A percentile compares a stretch with the other conserved stretches of the same genome.
These are phyloP conservation scores for Penicillium longicatenatum DNA, from an alignment of 495 filamentous ascomycete species.

Conservation along the genomic window DNA sequence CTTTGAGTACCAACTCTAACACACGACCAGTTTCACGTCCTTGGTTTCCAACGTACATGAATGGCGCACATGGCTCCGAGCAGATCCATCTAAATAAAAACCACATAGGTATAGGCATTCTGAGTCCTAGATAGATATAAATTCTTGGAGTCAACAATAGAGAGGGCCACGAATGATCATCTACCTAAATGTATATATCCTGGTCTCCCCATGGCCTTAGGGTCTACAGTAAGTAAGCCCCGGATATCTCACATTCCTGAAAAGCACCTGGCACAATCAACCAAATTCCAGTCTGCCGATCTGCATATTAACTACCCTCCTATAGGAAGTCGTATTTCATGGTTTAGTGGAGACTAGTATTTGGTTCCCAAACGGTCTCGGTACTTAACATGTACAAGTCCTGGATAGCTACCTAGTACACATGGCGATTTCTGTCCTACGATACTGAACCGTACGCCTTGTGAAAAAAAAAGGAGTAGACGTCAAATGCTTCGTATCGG, in stretches of 20 bases:
- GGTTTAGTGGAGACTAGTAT: neutral
- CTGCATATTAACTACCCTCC: neutral
- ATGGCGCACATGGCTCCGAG: neutral
- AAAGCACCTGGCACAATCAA: neutral
- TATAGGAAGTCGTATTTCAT: neutral
- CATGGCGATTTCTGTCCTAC: neutral
- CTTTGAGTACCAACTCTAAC: too few relatives aligned
- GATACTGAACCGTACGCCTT: too few relatives aligned
- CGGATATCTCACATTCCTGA: slow-evolving; percentile 8
- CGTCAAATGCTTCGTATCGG: neutral
- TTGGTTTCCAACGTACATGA: neutral
- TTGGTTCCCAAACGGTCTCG: neutral
- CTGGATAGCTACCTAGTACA: neutral
- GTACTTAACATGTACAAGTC: neutral
- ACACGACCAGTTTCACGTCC: too few relatives aligned
- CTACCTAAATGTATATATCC: too few relatives aligned
- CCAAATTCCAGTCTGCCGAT: slow-evolving; percentile 18
- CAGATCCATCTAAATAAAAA: neutral
- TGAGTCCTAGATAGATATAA: too few relatives aligned
- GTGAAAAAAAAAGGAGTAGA: neutral
- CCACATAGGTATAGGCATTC: too few relatives aligned
- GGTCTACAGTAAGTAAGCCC: too few relatives aligned
- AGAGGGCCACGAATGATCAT: too few relatives aligned
- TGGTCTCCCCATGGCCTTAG: neutral
- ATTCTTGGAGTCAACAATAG: too few relatives aligned